phyloP scores from a whole-genome alignment of 345 rosid genomes.

The Combretum micranthum region DNA sequence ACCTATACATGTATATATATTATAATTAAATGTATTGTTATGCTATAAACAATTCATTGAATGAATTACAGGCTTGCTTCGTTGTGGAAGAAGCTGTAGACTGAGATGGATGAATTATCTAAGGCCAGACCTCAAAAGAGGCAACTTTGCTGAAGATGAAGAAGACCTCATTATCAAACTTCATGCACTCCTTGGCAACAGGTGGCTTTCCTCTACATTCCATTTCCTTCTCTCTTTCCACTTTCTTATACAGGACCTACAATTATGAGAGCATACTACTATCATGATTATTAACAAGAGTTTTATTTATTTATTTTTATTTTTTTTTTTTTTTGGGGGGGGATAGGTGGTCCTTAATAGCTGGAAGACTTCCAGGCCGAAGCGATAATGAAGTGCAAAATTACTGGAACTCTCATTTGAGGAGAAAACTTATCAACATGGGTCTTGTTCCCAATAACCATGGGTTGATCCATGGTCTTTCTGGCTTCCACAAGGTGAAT shows the following conservation, averaged over 20 bases:
- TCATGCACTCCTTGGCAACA: conserved; percentile 73
- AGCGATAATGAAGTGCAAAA: conserved; percentile 62
- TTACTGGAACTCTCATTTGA: conserved; percentile 60
- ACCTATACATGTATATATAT: too few species aligned
- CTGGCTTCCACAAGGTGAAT: conserved; percentile 13
- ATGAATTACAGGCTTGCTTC: conserved; percentile 29
- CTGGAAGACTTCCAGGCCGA: conserved; percentile 76
- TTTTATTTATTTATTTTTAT: too few species aligned
- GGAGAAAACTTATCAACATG: conserved; percentile 48
- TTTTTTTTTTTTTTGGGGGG: too few species aligned
- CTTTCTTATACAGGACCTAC: too few species aligned
- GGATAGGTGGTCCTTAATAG: conserved; percentile 76
- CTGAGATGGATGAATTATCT: conserved; percentile 4
- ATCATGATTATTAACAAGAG: too few species aligned
- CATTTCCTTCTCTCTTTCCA: too few species aligned
- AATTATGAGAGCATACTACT: too few species aligned
- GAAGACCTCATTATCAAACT: conserved; percentile 81
- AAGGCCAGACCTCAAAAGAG: conserved; percentile 47
- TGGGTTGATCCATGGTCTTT: conserved; percentile 23
- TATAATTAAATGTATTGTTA: too few species aligned
- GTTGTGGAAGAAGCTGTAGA: conserved; percentile 47
- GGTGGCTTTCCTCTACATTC: too few species aligned
- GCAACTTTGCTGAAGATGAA: conserved; percentile 63
- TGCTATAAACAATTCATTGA: too few species aligned
- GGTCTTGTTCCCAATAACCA: conserved; percentile 74